Evolutionary conservation across 495 filamentous ascomycete species (phyloP).

Genomic region (Penicillium manginii): DNA sequence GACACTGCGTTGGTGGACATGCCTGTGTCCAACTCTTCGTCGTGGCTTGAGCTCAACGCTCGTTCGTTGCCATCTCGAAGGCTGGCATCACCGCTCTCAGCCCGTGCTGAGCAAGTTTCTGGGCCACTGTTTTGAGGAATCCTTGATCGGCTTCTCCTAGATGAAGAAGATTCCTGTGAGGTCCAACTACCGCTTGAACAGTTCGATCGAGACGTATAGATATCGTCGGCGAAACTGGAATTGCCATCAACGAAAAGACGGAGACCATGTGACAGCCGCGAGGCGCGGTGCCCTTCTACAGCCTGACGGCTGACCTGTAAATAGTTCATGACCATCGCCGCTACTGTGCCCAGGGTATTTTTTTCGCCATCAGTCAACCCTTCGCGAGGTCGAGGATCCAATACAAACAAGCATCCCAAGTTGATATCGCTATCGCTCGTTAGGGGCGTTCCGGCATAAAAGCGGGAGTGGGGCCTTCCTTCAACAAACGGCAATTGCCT

Average conservation of each 20-base stretch:
- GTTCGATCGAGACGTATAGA: too few species aligned
- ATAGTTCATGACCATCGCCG: conserved; percentile 58
- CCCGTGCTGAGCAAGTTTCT: too few species aligned
- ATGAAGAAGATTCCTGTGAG: not conserved
- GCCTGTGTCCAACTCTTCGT: too few species aligned
- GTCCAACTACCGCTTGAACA: too few species aligned
- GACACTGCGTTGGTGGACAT: not conserved
- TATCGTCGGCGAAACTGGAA: not conserved
- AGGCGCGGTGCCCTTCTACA: conserved; percentile 50
- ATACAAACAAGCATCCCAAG: conserved; percentile 29
- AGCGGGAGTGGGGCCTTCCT: conserved; percentile 27
- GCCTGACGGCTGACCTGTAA: conserved; percentile 54
- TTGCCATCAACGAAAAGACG: conserved; percentile 58
- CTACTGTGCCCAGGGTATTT: conserved; percentile 41
- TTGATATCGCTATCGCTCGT: conserved; percentile 23
- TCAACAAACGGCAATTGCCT: conserved; percentile 34
- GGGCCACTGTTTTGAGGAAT: too few species aligned
- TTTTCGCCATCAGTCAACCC: conserved; percentile 23
- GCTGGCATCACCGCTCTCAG: too few species aligned
- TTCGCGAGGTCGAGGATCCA: conserved; percentile 28
- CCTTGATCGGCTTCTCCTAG: too few species aligned
- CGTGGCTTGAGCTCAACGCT: too few species aligned
- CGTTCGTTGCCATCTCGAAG: too few species aligned
- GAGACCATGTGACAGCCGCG: conserved; percentile 55
- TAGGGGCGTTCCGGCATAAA: conserved; percentile 32